phyloP scores from a whole-genome alignment of 1,284 basidiomycete genomes.

The Leccinum huronense region DNA sequence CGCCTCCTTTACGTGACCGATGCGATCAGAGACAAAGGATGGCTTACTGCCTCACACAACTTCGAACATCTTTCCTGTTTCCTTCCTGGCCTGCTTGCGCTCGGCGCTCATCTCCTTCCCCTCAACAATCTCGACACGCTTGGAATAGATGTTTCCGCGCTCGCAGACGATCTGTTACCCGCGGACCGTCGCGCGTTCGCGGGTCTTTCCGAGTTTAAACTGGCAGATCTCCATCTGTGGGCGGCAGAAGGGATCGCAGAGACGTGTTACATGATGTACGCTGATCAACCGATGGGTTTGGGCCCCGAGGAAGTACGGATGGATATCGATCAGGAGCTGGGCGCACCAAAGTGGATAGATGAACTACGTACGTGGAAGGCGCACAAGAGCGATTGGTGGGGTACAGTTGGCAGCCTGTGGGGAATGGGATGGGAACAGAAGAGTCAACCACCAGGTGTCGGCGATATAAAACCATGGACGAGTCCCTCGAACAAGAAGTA shows the following conservation, averaged over 20 bases:
- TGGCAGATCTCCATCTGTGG: slow-evolving; percentile 58
- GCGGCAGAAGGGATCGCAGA: slow-evolving; percentile 69
- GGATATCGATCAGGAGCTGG: slow-evolving; percentile 22
- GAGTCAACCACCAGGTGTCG: slow-evolving; percentile 53
- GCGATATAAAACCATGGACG: slow-evolving; percentile 34
- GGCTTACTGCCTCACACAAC: slow-evolving; percentile 43
- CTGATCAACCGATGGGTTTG: slow-evolving; percentile 58
- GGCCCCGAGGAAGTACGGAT: slow-evolving; percentile 60
- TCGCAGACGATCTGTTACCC: slow-evolving; percentile 38
- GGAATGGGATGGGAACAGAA: slow-evolving; percentile 22
- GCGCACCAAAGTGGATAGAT: slow-evolving; percentile 48
- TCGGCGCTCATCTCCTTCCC: slow-evolving; percentile 63
- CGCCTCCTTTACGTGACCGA: slow-evolving; percentile 72
- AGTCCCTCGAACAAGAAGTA: slow-evolving; percentile 9
- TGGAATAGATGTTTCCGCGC: slow-evolving; percentile 42
- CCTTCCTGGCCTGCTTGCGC: slow-evolving; percentile 69
- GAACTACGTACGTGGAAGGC: slow-evolving; percentile 51
- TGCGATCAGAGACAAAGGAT: slow-evolving; percentile 28
- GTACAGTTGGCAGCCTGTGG: neutral
- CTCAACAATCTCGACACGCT: slow-evolving; percentile 47
- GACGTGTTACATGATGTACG: slow-evolving; percentile 65
- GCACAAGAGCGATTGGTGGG: slow-evolving; percentile 13
- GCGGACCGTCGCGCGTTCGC: slow-evolving; percentile 36
- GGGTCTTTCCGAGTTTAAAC: slow-evolving; percentile 39
- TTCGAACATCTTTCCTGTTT: slow-evolving; percentile 80